Evolutionary conservation across 108 stramenopile genomes (phyloP), one percentile per base, ranked within the genome.

Genomic region (Cylindrotheca fusiformis): DNA sequence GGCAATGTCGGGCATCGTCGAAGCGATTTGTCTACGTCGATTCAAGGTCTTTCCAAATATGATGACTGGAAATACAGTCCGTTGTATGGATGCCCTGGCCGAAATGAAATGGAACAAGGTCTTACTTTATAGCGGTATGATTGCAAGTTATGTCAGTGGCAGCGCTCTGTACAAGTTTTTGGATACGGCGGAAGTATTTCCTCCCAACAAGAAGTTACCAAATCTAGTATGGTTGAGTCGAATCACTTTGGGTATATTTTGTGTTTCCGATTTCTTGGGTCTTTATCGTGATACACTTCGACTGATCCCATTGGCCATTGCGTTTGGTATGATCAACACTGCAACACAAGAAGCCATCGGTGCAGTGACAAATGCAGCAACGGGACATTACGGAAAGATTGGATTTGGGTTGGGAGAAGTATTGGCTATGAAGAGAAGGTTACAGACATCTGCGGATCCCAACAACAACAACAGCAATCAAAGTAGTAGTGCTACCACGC

Each of bases 21-120:
- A 74, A 32, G 72, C 47, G 12, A 50, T 74, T 55, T 74, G 60
- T 32, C 27, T 48, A 26, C 67, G 66, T 28, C n/a, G 48, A 2
- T 49, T 53, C 45, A 32, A 44, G 6, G 55, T 57, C 25, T 74
- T 61, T 48, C 65, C 75, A 33, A 76, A 76, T 46, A 58, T 76
- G 58, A 70, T 76, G 75, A 76, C 75, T 10, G 75, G 75, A 0
- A 76, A 65, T 32, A 61, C 69, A 0, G 46, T 76, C 31, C 36
- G 52, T 46, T 26, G 58, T 1, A 25, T 55, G 27, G 62, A 63
- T 18, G 31, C 67, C 10, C 19, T 75, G n/a, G 32, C 36, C 2
- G 36, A 32, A 18, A 19, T 33, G 2, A 25, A 55, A 21, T 50
- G 52, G 52, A 32, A 25, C 4, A 32, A 60, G 18, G 46, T 44